A percentile compares a stretch with the other conserved stretches of the same genome.
These are phyloP conservation scores for Fusarium longipes DNA, from an alignment of 2,329 filamentous ascomycete species.

Conservation along the genomic window DNA sequence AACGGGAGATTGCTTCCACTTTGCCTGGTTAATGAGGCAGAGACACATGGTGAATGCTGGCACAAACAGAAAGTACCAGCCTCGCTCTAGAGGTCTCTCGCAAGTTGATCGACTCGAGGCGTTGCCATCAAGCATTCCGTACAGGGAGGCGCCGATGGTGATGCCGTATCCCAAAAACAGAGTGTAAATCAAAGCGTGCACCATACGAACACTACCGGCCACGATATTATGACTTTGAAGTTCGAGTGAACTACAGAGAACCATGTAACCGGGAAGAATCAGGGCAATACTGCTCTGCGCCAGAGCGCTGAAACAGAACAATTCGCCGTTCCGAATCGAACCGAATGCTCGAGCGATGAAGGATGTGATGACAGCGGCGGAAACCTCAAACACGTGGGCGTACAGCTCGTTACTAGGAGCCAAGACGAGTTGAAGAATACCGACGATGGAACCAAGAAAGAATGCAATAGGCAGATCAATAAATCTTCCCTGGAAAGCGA, in stretches of 20 bases:
- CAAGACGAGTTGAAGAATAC: conserved; percentile 78
- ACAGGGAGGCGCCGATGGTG: conserved; percentile 74
- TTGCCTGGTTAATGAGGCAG: conserved; percentile 83
- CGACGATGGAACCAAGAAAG: conserved; percentile 78
- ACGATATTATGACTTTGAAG: conserved; percentile 77
- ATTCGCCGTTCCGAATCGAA: conserved; percentile 66
- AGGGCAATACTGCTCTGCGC: conserved; percentile 79
- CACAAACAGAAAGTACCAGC: conserved; percentile 76
- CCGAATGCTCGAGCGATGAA: conserved; percentile 77
- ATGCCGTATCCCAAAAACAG: conserved; percentile 80
- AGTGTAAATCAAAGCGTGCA: conserved; percentile 80
- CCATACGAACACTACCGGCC: conserved; percentile 78
- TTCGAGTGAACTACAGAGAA: conserved; percentile 65
- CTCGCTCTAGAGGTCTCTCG: conserved; percentile 55
- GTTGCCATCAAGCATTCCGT: conserved; percentile 69
- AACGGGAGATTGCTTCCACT: conserved; percentile 79
- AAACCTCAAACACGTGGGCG: conserved; percentile 63
- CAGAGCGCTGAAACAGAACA: conserved; percentile 78
- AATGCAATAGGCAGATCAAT: conserved; percentile 85
- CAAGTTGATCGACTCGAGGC: conserved; percentile 62
- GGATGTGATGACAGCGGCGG: conserved; percentile 71
- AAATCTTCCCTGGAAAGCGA: conserved; percentile 80
- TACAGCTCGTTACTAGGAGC: conserved; percentile 80
- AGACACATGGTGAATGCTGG: conserved; percentile 79
- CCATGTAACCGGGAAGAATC: conserved; percentile 73